A percentile compares a stretch with the other conserved stretches of the same genome.
These are phyloP conservation scores for Usnea hakonensis DNA, from an alignment of 495 filamentous ascomycete species.

Conservation along the genomic window DNA sequence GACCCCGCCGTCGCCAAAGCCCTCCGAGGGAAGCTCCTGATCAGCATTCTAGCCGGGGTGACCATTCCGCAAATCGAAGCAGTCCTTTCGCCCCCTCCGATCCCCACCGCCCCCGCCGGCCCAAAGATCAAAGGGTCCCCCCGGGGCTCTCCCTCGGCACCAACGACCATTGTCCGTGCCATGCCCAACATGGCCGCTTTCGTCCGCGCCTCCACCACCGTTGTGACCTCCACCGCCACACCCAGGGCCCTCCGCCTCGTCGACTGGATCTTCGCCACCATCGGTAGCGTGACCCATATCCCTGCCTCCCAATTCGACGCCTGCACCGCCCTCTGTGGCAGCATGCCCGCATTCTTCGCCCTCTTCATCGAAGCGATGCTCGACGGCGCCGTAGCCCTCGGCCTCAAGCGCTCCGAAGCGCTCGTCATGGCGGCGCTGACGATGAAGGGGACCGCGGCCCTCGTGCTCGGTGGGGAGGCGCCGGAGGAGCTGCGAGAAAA, in stretches of 20 bases:
- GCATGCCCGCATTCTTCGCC: conserved; percentile 23
- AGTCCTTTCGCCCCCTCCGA: no score
- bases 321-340: conserved; percentile 25
- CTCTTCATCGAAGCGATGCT: conserved; percentile 25
- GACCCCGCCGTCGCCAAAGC: conserved; percentile 20
- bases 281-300: conserved; percentile 20
- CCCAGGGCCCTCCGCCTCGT: conserved; percentile 4
- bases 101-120: background rate
- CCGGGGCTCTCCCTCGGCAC: background rate
- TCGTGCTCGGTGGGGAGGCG: conserved; percentile 18
- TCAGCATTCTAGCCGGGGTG: conserved; percentile 26
- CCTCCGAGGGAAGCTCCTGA: conserved; percentile 22
- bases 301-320: conserved; percentile 21
- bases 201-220: conserved; percentile 24
- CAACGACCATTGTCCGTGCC: conserved; percentile 24
- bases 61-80: conserved; percentile 21
- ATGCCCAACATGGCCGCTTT: conserved; percentile 33
- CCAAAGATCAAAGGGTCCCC: background rate
- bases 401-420: conserved; percentile 22
- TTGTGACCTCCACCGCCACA: conserved; percentile 16
- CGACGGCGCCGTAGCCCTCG: conserved; percentile 24
- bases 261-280: conserved; percentile 32
- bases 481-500: conserved; percentile 20
- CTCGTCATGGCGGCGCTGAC: conserved; percentile 15
- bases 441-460: conserved; percentile 32